Conservation (phyloP, 257 asterid genomes). For the Solanum lycopersicoides region DNA sequence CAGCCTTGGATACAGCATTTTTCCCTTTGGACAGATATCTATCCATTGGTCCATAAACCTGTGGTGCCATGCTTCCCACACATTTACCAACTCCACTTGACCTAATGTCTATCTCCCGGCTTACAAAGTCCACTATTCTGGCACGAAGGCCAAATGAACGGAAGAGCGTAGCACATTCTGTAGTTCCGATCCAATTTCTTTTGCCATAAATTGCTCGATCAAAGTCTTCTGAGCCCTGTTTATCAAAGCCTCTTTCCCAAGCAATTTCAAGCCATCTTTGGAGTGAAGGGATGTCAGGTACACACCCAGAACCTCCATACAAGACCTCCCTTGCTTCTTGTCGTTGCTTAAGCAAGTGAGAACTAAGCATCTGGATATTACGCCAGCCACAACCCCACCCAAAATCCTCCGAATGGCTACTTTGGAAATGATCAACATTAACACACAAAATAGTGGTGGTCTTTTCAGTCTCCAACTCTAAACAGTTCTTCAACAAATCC, state of each 20-base stretch:
- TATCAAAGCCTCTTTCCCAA: conserved; percentile 77
- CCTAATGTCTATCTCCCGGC: conserved; percentile 19
- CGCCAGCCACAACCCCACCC: conserved; percentile 99
- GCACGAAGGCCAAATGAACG: conserved; percentile 90
- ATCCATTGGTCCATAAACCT: conserved; percentile 83
- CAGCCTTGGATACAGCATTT: conserved; percentile 6
- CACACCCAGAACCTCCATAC: conserved; percentile 77
- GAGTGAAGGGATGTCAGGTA: conserved; percentile 66
- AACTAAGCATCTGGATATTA: conserved; percentile 92
- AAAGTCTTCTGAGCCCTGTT: conserved; percentile 56
- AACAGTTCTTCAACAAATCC: conserved; percentile 39
- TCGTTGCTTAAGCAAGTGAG: conserved; percentile 59
- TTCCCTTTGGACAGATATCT: conserved; percentile 39
- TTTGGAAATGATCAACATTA: conserved; percentile 69
- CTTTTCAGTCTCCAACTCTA: conserved; percentile 52
- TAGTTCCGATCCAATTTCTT: conserved; percentile 81
- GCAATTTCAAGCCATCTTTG: conserved; percentile 89
- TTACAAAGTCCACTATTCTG: conserved; percentile 60
- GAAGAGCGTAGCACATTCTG: conserved; percentile 83
- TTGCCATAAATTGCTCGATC: conserved; percentile 49
- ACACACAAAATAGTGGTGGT: conserved; percentile 45
- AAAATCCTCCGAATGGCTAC: conserved; percentile 39
- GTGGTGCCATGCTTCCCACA: conserved; percentile 18
- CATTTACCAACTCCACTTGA: neutral
- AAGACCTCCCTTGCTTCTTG: conserved; percentile 46